Percentiles rank a stretch among this genome's conserved stretches.
These are phyloP conservation scores for Salvia hispanica DNA, from an alignment of 257 asterid genomes.

Conservation along the genomic window DNA sequence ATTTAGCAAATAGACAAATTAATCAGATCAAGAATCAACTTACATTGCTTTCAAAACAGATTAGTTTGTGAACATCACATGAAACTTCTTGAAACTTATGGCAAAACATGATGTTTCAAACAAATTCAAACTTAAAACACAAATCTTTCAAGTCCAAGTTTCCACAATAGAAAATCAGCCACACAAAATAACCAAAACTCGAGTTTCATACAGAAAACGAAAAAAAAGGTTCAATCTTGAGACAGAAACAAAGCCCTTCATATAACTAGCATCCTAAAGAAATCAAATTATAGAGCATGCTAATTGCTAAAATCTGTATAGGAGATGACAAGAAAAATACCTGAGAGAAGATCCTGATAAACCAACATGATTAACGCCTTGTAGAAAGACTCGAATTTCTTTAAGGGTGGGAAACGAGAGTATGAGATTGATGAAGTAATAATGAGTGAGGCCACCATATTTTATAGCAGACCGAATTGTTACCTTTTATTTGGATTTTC, in stretches of 20 bases:
- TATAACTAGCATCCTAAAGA: too few relatives aligned
- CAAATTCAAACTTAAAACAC: too few relatives aligned
- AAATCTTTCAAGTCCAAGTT: too few relatives aligned
- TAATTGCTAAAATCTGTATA: background rate
- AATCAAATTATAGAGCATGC: too few relatives aligned
- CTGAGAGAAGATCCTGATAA: conserved; percentile 56
- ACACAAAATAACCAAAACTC: too few relatives aligned
- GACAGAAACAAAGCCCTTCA: too few relatives aligned
- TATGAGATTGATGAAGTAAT: background rate
- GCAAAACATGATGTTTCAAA: too few relatives aligned
- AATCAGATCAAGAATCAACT: background rate
- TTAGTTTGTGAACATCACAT: background rate
- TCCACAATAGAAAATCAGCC: too few relatives aligned
- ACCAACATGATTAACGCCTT: conserved; percentile 47
- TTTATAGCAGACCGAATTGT: background rate
- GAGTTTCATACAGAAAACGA: too few relatives aligned
- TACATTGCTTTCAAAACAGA: background rate
- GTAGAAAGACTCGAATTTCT: background rate
- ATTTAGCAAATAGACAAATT: background rate
- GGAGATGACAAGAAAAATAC: conserved; percentile 8
- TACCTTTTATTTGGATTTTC: too few relatives aligned
- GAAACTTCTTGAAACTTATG: too few relatives aligned
- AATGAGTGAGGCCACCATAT: background rate
- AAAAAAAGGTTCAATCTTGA: too few relatives aligned
- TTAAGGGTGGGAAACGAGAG: background rate